Evolutionary conservation across 169 alveolate species (phyloP).

Genomic region (Cryptosporidium bovis): DNA sequence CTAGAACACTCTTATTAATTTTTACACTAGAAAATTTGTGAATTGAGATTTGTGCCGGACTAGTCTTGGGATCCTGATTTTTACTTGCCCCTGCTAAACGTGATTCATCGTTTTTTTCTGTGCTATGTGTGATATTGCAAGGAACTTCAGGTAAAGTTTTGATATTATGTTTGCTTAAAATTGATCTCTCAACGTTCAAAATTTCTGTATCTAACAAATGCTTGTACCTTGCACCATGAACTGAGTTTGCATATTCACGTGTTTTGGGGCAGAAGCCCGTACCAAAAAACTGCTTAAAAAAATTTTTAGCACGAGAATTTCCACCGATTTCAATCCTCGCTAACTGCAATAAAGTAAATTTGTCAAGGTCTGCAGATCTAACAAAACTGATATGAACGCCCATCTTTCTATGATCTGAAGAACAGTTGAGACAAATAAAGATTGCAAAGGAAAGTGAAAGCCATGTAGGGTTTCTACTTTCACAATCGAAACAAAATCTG

Average conservation of each 20-base stretch:
- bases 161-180: too few relatives aligned
- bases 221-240: constrained; percentile 27
- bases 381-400: constrained; percentile 97
- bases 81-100: neutral
- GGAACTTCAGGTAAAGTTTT: neutral
- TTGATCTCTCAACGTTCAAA: neutral
- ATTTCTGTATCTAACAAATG: constrained; percentile 41
- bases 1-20: constrained; percentile 3
- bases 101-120: neutral
- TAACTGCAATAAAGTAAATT: constrained; percentile 88
- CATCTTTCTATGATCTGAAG: constrained; percentile 94
- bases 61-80: neutral
- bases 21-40: neutral
- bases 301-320: constrained; percentile 42
- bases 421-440: constrained; percentile 95
- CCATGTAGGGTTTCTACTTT: constrained; percentile 97
- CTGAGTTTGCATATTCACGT: constrained; percentile 36
- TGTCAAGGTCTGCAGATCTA: constrained; percentile 91
- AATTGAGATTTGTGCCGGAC: neutral
- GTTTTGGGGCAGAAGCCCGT: constrained; percentile 32
- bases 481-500: constrained; percentile 94
- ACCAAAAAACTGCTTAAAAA: constrained; percentile 31
- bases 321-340: constrained; percentile 82
- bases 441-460: constrained; percentile 93
- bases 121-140: neutral